Evolutionary conservation across 192 early-diverging fungal species (phyloP).

Genomic region (Diversispora epigaea): DNA sequence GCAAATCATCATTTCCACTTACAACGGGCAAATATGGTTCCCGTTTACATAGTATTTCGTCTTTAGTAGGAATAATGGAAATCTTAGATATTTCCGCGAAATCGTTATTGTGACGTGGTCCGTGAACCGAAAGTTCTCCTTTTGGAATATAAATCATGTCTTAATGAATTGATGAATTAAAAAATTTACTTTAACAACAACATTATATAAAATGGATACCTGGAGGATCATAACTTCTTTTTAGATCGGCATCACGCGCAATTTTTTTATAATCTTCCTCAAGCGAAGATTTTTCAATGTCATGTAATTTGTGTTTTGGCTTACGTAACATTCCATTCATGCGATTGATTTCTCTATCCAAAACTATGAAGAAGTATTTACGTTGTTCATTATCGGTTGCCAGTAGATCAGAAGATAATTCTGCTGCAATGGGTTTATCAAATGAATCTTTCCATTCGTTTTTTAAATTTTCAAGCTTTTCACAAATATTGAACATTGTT

Average conservation of each 20-base stretch:
- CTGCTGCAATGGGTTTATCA: neutral
- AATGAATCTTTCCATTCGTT: constrained; percentile 19
- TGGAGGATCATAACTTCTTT: neutral
- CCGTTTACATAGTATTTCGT: constrained; percentile 44
- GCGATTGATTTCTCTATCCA: constrained; percentile 9
- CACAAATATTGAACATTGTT: neutral
- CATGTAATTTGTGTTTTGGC: neutral
- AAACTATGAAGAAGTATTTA: constrained; percentile 12
- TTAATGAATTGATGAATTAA: too few relatives aligned
- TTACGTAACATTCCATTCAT: neutral
- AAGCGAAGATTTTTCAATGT: too few relatives aligned
- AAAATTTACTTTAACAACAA: too few relatives aligned
- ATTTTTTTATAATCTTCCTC: too few relatives aligned
- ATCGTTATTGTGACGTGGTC: constrained; percentile 60
- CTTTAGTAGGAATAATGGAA: constrained; percentile 52
- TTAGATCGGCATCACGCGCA: neutral
- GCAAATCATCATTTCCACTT: constrained; percentile 39
- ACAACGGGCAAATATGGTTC: constrained; percentile 50
- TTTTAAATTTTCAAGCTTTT: neutral
- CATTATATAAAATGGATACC: neutral
- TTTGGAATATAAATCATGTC: neutral
- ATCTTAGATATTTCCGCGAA: constrained; percentile 44
- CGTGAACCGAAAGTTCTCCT: constrained; percentile 39
- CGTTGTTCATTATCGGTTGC: neutral
- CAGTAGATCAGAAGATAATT: neutral